Percentiles rank a stretch among this genome's conserved stretches.
These are phyloP conservation scores for Akanthomyces lecanii DNA, from an alignment of 2,329 filamentous ascomycete genomes.

Conservation along the genomic window DNA sequence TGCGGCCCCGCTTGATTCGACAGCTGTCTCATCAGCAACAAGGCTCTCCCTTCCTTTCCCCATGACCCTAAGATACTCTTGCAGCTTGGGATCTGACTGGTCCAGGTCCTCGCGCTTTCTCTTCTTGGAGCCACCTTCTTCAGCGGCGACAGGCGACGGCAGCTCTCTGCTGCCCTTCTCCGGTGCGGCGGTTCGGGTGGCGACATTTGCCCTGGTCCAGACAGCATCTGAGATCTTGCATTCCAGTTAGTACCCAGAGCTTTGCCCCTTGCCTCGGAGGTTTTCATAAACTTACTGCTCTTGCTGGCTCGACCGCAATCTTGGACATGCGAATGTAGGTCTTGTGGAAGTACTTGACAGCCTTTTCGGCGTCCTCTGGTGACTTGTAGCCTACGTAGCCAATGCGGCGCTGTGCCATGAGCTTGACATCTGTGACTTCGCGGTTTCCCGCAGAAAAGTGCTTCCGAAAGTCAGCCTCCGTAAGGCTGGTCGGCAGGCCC, in stretches of 20 bases:
- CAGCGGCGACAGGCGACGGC: conserved; percentile 21
- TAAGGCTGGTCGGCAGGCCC: conserved; percentile 79
- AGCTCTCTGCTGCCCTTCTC: not conserved
- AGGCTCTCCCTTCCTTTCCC: conserved; percentile 44
- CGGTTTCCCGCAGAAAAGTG: conserved; percentile 75
- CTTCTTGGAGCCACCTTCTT: conserved; percentile 53
- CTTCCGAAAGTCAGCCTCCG: conserved; percentile 78
- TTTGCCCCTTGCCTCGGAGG: not conserved
- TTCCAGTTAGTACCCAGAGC: conserved; percentile 32
- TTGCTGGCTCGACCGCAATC: conserved; percentile 83
- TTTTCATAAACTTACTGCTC: conserved; percentile 54
- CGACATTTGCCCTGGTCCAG: conserved; percentile 27
- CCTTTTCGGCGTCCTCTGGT: conserved; percentile 71
- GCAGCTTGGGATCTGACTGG: conserved; percentile 70
- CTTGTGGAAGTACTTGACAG: conserved; percentile 92
- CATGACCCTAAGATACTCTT: conserved; percentile 84
- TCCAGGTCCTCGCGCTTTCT: conserved; percentile 59
- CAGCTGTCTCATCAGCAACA: conserved; percentile 29
- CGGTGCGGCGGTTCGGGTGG: conserved; percentile 8
- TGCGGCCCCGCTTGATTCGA: conserved; percentile 21
- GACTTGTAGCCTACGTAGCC: conserved; percentile 94
- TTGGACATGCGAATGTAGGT: conserved; percentile 95
- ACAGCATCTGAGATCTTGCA: conserved; percentile 43
- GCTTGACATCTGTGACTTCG: conserved; percentile 84
- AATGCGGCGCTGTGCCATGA: conserved; percentile 84